Base-by-base conservation (phyloP, 306 rosid genomes). In the Abrus pulchellus region DNA sequence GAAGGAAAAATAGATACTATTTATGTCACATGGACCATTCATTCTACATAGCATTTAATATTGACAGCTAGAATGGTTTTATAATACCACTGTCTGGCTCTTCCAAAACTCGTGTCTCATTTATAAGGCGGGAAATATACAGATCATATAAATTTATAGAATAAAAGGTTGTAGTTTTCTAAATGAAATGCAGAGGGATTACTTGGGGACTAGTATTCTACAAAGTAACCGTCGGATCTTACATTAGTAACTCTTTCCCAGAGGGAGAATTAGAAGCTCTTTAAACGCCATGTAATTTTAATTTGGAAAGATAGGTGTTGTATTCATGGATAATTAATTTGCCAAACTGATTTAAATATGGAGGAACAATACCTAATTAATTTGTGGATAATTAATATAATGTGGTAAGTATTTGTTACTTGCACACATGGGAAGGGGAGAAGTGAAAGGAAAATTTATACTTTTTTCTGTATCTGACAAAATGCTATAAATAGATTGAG, bases 11-110 rank as follows among this genome's bases (percentile, higher is more conserved):
- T 12, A 28, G 29, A 64, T 66, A 55, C 33, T 72, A 61, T 61
- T 68, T n/a, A 59, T 68, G 73, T 72, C 72, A 65, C 9, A 27
- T 32, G 63, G 40, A 62, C 66, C 36, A 43, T 43, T 80, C 73
- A 77, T 72, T 76, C 76, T 79, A 1, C 53, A 9, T 59, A 75
- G 45, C 54, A 45, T 67, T 65, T 65, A 55, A 29, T 30, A 57
- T 73, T 20, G 72, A 57, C 70, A 40, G 57, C 80, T 38, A 56
- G 56, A 44, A 28, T 28, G 41, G 2, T 62, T 71, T 60, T 41
- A 38, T 48, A 29, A 38, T 59, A 27, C 52, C 29, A 41, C 28
- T 63, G 0, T 54, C 20, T 29, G 60, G 60, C 49, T 69, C 62
- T 10, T 62, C 11, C 29, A 27, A 14, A 57, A 47, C 67, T 67